Base-by-base conservation (phyloP, 192 early-diverging fungal species). In the Lunasporangiospora selenospora region DNA sequence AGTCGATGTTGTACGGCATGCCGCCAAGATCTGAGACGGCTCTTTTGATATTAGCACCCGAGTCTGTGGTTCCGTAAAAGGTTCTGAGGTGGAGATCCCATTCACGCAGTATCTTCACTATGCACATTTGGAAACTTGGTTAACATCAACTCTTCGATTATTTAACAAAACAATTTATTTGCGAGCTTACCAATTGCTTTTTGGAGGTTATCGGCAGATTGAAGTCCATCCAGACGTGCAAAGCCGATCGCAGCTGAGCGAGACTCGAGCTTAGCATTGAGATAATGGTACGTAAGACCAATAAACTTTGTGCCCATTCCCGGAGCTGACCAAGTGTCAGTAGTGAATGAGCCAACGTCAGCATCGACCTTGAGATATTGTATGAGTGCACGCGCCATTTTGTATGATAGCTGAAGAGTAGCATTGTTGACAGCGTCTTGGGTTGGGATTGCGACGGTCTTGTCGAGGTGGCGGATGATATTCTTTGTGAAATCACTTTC, bases 1-100 rank as follows among this genome's bases (percentile, higher is more conserved):
- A n/a, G n/a, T n/a, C 39, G 13, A 41, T 41, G 19, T 41, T 18
- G 39, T 41, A 41, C 19, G 39, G 39, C 16, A 18, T 41, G 19
- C 39, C 15, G 39, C 13, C 19, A 13, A 41, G 39, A 18, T 41
- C 39, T 5, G 39, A 41, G 39, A 41, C 39, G 15, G 39, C 39
- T 41, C 39, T 41, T 18, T 41, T 41, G 39, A 41, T 41, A 18
- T 41, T 41, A 18, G 39, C 2, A 18, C 39, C 39, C 15, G 39
- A 41, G 39, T 41, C 39, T 41, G 39, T 41, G 13, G 39, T 41
- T 41, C 39, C 39, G 19, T 41, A 41, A 13, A 41, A 41, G 39
- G 19, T 18, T 41, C 39, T 41, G 15, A 18, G 19, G 39, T 13
- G 15, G 39, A 41, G 39, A 41, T 18, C 39, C 39, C 39, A 41